Base-by-base conservation (phyloP, 2,329 filamentous ascomycete genomes). In the Cladobotryum mycophilum region DNA sequence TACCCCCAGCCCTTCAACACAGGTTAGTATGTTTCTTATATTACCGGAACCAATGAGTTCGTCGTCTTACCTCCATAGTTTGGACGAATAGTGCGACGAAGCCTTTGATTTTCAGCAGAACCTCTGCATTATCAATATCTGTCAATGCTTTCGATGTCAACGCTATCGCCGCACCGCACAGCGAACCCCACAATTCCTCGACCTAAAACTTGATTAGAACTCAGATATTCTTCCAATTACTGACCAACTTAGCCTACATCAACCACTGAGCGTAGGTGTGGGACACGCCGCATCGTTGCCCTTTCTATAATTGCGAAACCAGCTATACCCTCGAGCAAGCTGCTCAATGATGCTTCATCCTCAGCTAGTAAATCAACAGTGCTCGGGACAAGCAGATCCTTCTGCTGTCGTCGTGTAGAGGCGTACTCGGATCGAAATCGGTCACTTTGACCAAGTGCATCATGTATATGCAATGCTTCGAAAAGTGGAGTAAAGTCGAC, bases 101-200 rank as follows among this genome's bases (percentile, higher is more conserved):
- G 42, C 89, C 89, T 68, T 99, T 99, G 62, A 96, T 91, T 66
- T 93, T 95, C n/a, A 97, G 75, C 35, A 99, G 74, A 25, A 87
- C 81, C 64, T 97, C 91, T 12, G 93, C 90, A 64, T 95, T 93
- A 52, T 83, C 84, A n/a, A 99, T 82, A 38, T 84, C 82, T 45
- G 81, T 79, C 4, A 99, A 73, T 0, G 89, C 86, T 58, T 85
- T 88, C 1, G 85, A 84, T 55, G 95, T 95, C 44, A 97, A 75
- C 8, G 78, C 80, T 58, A 97, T 89, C 1, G 89, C 86, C 41
- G 86, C 84, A 62, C 91, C 88, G 64, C 92, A 97, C 88, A 97
- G 93, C 0, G 91, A 96, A 61, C 97, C 92, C 93, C 93, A 99
- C 2, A 99, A 74, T 68, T 97, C 93, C 63, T 99, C 93, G n/a